Evolutionary conservation across 2,329 filamentous ascomycete genomes (phyloP), one percentile per base, ranked within the genome.

Genomic region (Didymella pinodella): DNA sequence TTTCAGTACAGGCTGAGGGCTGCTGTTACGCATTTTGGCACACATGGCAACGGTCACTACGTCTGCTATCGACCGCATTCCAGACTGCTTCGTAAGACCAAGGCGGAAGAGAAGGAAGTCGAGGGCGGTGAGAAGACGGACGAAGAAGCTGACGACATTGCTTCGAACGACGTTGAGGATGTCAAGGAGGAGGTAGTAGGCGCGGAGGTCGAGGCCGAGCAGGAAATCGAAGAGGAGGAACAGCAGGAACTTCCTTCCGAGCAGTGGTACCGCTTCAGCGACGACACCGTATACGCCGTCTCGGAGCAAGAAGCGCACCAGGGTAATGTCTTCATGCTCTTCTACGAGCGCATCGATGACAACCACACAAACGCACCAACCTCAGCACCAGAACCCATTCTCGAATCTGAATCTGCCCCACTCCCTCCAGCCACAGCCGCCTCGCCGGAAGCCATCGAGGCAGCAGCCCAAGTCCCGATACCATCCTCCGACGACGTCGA

Each of bases 21-120:
- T 29, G 90, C 94, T 0, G 86, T 98, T 10, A 95, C 92, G 0
- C 95, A 98, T 73, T 91, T 90, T 62, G 95, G 95, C 4, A 85
- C 90, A 31, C 95, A 98, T 75, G 93, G 97, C 62, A 97, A 96
- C 68, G 95, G 95, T 0, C 95, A 99, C 78, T 98, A 99, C 68
- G 88, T 97, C 38, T 96, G 92, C 74, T 97, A 95, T 76, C 86
- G 92, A 50, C 91, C 90, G 69, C 89, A 92, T 69, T 83, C 86
- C 20, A 62, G 25, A 45, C 41, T 43, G 11, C 41, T 51, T 11
- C 41, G 47, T 18, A 54, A 59, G 34, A 44, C 48, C 7, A 40
- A 40, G 10, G 18, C 5, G 2, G 38, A 41, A 8, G 29, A 44
- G 12, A 45, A 54, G 12, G 58, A 57, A 34, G 36, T 36, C 16